Conservation (phyloP, 1,139 yeast genomes). For the Candida sanyaensis region DNA sequence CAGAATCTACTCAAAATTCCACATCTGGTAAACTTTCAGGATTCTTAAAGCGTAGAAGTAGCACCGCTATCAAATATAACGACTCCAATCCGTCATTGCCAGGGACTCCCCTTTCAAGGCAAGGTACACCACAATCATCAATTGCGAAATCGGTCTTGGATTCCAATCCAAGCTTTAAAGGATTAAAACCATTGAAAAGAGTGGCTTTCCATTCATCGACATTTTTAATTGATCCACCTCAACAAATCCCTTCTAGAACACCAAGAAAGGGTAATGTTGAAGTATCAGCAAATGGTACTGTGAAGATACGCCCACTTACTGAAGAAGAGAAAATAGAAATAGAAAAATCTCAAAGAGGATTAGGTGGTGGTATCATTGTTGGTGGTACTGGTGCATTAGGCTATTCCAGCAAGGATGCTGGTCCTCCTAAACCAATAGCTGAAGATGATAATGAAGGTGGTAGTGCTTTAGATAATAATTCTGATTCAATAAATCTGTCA, state of each 20-base stretch:
- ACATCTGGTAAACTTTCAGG: conserved; percentile 23
- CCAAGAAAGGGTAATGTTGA: conserved; percentile 78
- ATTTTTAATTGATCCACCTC: conserved; percentile 73
- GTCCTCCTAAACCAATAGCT: conserved; percentile 8
- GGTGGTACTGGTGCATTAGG: conserved; percentile 75
- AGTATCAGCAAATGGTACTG: conserved; percentile 57
- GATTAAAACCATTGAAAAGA: conserved; percentile 52
- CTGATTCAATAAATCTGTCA: conserved; percentile 8
- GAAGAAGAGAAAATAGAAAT: conserved; percentile 55
- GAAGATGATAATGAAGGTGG: conserved; percentile 9
- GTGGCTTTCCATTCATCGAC: conserved; percentile 76
- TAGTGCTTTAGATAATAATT: conserved; percentile 14
- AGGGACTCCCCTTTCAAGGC: conserved; percentile 3
- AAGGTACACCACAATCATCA: conserved; percentile 6
- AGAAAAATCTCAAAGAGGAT: conserved; percentile 49
- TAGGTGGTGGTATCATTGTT: conserved; percentile 74
- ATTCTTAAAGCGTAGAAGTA: conserved; percentile 26
- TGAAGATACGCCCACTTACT: conserved; percentile 60
- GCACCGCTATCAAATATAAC: conserved; percentile 14
- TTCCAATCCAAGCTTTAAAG: conserved; percentile 25
- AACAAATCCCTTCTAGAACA: conserved; percentile 63
- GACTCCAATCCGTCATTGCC: conserved; percentile 11
- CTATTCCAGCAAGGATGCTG: conserved; percentile 24
- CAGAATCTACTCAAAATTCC: conserved; percentile 4
- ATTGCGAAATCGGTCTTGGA: conserved; percentile 13